These are phyloP conservation scores for Aspergillus arachidicola DNA, from an alignment of 2,329 filamentous ascomycete genomes.

Conservation along the genomic window DNA sequence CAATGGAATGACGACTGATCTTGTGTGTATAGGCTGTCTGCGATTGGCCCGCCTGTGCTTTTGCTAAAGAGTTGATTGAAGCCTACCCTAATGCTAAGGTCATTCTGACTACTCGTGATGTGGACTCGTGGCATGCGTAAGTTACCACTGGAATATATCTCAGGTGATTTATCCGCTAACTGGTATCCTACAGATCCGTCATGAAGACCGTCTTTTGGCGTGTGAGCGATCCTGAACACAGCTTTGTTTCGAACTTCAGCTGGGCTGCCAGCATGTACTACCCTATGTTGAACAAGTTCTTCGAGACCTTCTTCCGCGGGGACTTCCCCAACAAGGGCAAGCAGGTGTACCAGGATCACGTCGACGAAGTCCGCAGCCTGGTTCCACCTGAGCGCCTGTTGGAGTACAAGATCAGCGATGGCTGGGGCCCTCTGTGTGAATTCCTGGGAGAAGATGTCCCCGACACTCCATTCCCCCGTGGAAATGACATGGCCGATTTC, in stretches of 20 bases:
- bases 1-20: constrained; percentile 12
- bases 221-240: constrained; percentile 64
- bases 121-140: constrained; percentile 64
- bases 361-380: constrained; percentile 54
- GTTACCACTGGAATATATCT: constrained; percentile 10
- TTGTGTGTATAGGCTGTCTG: constrained; percentile 57
- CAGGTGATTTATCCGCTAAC: constrained; percentile 3
- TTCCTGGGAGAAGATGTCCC: constrained; percentile 57
- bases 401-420: constrained; percentile 57
- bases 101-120: constrained; percentile 67
- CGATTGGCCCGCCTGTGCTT: constrained; percentile 69
- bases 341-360: constrained; percentile 61
- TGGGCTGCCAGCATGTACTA: constrained; percentile 71
- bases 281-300: constrained; percentile 71
- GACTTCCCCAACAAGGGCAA: constrained; percentile 69
- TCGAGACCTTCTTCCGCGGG: constrained; percentile 67
- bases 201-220: constrained; percentile 71
- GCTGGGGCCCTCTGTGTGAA: constrained; percentile 58
- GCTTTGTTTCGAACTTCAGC: constrained; percentile 57
- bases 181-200: constrained; percentile 47
- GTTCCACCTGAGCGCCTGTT: constrained; percentile 54
- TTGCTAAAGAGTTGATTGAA: constrained; percentile 70
- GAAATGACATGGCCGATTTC: constrained; percentile 58
- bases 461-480: constrained; percentile 53
- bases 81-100: constrained; percentile 74